These are phyloP conservation scores for Syzygium jambos DNA, from an alignment of 345 rosid species.

Conservation along the genomic window DNA sequence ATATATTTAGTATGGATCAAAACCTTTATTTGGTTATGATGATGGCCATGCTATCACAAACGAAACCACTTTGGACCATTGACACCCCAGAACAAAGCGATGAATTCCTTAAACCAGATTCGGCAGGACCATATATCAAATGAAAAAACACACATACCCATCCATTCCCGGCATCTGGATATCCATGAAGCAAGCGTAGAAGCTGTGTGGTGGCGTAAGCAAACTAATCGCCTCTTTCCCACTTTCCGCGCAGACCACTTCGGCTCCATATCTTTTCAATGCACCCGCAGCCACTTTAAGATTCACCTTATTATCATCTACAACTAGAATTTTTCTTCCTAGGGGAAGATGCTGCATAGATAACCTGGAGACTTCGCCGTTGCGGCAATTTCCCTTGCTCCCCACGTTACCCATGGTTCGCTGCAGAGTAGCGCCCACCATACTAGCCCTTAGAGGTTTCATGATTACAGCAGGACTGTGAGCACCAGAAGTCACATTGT, in stretches of 20 bases:
- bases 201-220: conserved; percentile 73
- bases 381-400: conserved; percentile 45
- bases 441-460: conserved; percentile 86
- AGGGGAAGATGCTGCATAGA: conserved; percentile 55
- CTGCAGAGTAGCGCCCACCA: conserved; percentile 80
- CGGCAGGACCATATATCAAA: background rate
- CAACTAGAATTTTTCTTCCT: conserved; percentile 70
- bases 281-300: conserved; percentile 92
- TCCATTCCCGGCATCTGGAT: conserved; percentile 99
- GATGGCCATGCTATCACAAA: background rate
- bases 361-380: conserved; percentile 46
- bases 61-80: background rate
- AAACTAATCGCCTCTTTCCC: conserved; percentile 53
- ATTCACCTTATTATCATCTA: conserved; percentile 84
- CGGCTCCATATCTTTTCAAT: conserved; percentile 83
- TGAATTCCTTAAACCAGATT: background rate
- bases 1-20: background rate
- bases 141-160: conserved; percentile 45
- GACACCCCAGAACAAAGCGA: background rate
- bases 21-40: background rate
- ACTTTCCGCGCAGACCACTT: conserved; percentile 60
- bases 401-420: conserved; percentile 52
- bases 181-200: conserved; percentile 99
- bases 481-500: conserved; percentile 11
- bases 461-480: conserved; percentile 38